Conservation (phyloP, 345 rosid genomes). For the Hibiscus mutabilis region DNA sequence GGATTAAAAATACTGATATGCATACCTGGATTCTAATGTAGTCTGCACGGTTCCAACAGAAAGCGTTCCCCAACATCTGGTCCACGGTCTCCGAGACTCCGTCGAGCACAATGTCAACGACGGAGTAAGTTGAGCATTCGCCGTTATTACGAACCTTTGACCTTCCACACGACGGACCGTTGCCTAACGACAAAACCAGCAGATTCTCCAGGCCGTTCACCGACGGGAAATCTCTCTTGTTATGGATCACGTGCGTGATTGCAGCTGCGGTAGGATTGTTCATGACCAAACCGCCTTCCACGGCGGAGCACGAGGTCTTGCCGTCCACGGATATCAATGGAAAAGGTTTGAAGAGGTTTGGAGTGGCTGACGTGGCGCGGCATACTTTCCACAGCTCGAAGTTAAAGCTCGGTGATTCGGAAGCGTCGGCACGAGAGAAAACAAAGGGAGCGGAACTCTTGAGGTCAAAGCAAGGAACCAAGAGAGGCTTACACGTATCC, state of each 20-base stretch:
- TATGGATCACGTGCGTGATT: slow-evolving; percentile 90
- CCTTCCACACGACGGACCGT: slow-evolving; percentile 41
- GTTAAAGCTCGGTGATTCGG: slow-evolving; percentile 81
- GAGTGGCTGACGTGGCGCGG: slow-evolving; percentile 91
- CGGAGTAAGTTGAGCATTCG: slow-evolving; percentile 62
- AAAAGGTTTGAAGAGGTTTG: slow-evolving; percentile 76
- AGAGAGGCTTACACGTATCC: slow-evolving; percentile 92
- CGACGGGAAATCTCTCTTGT: slow-evolving; percentile 85
- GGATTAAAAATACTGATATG: background rate
- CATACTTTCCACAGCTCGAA: slow-evolving; percentile 89
- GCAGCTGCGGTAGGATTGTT: slow-evolving; percentile 96
- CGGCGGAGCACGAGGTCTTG: slow-evolving; percentile 66
- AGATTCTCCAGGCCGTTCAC: slow-evolving; percentile 84
- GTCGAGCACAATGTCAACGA: slow-evolving; percentile 71
- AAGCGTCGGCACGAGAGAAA: slow-evolving; percentile 94
- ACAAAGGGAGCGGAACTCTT: slow-evolving; percentile 91
- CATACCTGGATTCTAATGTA: slow-evolving; percentile 97
- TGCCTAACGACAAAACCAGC: slow-evolving; percentile 76
- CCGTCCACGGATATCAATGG: slow-evolving; percentile 66
- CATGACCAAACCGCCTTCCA: slow-evolving; percentile 95
- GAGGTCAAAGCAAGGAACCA: slow-evolving; percentile 92
- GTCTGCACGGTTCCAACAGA: slow-evolving; percentile 84
- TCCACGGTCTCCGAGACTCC: slow-evolving; percentile 93
- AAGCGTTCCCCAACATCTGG: slow-evolving; percentile 93
- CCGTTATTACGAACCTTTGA: slow-evolving; percentile 42